Evolutionary conservation across 345 rosid species (phyloP).

Genomic region (Odontarrhena argentea): DNA sequence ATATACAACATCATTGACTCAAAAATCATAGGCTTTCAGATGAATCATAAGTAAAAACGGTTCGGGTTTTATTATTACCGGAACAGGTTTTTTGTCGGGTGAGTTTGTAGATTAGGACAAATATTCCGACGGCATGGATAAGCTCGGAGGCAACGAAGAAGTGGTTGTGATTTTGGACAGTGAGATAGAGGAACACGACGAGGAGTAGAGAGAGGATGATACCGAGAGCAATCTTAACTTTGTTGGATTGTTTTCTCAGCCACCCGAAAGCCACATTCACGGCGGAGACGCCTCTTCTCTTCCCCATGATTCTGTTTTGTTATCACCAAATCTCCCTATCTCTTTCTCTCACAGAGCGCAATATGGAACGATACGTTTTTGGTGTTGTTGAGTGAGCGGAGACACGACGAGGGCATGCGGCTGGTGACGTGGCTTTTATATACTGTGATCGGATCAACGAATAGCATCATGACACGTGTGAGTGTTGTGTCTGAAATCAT

Average conservation of each 20-base stretch:
- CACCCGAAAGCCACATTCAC: slow-evolving; percentile 45
- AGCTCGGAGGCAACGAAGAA: slow-evolving; percentile 67
- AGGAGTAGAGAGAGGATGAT: slow-evolving; percentile 32
- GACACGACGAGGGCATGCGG: slow-evolving; percentile 61
- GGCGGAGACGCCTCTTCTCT: slow-evolving; percentile 53
- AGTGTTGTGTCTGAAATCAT: background rate
- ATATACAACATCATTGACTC: too few relatives aligned
- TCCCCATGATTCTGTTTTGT: slow-evolving; percentile 50
- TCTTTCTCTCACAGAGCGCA: background rate
- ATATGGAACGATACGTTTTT: slow-evolving; percentile 32
- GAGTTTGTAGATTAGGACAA: slow-evolving; percentile 69
- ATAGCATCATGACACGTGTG: slow-evolving; percentile 24
- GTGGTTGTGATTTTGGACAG: slow-evolving; percentile 45
- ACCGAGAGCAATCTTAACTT: slow-evolving; percentile 52
- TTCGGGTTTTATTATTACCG: slow-evolving; percentile 41
- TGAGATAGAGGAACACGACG: slow-evolving; percentile 45
- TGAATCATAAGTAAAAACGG: background rate
- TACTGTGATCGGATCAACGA: slow-evolving; percentile 23
- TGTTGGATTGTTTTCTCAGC: slow-evolving; percentile 54
- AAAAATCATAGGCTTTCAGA: background rate
- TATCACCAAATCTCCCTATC: slow-evolving; percentile 14
- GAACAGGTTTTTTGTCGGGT: slow-evolving; percentile 62
- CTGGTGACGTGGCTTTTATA: slow-evolving; percentile 38
- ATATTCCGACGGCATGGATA: slow-evolving; percentile 64
- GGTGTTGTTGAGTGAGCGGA: slow-evolving; percentile 31